phyloP scores from a whole-genome alignment of 2,329 filamentous ascomycete species.

The Epichloe gansuensis region DNA sequence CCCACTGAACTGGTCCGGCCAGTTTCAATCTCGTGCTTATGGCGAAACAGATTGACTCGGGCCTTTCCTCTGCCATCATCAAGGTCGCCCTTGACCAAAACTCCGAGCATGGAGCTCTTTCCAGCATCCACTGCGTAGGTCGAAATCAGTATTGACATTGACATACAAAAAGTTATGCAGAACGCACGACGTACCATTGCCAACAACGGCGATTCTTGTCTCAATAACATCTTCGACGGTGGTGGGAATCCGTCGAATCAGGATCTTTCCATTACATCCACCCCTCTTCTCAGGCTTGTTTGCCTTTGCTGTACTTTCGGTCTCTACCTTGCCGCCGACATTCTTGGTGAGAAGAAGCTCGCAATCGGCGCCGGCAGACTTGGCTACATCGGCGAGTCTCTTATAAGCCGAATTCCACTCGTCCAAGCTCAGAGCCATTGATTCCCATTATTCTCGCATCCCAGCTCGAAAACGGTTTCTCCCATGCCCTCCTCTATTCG shows the following conservation, averaged over 20 bases:
- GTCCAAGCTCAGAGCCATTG: constrained; percentile 61
- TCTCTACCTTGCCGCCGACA: constrained; percentile 66
- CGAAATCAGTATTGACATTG: not conserved
- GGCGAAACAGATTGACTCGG: constrained; percentile 87
- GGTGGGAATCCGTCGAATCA: constrained; percentile 63
- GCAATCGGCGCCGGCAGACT: constrained; percentile 58
- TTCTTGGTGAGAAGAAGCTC: constrained; percentile 82
- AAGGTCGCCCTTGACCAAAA: constrained; percentile 87
- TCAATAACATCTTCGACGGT: constrained; percentile 83
- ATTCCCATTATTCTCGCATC: constrained; percentile 83
- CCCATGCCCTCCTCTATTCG: constrained; percentile 74
- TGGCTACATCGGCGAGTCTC: constrained; percentile 54
- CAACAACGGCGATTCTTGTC: constrained; percentile 90
- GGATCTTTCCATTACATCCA: constrained; percentile 71
- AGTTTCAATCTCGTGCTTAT: constrained; percentile 96
- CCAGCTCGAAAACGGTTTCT: constrained; percentile 84
- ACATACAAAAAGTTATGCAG: too few relatives aligned
- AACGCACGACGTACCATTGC: constrained; percentile 52
- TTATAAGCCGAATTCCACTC: constrained; percentile 66
- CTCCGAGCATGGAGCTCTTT: constrained; percentile 91
- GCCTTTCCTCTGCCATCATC: constrained; percentile 92
- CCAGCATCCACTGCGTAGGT: constrained; percentile 65
- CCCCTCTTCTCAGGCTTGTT: constrained; percentile 51
- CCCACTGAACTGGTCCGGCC: constrained; percentile 92
- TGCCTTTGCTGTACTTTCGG: constrained; percentile 36